These are phyloP conservation scores for Citropsis articulata DNA, from an alignment of 345 rosid species.

Conservation along the genomic window DNA sequence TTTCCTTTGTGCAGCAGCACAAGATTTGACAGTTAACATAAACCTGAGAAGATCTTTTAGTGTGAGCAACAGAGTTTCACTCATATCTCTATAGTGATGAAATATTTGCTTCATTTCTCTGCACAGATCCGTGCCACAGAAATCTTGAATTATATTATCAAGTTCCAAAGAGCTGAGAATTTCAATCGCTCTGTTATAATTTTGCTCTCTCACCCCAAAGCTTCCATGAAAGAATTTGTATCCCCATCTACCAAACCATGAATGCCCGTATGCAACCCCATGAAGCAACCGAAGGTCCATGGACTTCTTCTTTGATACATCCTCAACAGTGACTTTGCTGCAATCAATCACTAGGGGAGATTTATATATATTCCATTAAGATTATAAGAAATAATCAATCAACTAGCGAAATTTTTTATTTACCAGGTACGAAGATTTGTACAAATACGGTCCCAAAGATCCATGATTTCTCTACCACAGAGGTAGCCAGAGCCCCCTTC, in stretches of 20 bases:
- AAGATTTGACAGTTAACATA: constrained; percentile 60
- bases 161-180: constrained; percentile 58
- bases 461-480: constrained; percentile 71
- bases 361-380: too few relatives aligned
- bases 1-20: constrained; percentile 37
- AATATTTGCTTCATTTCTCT: constrained; percentile 47
- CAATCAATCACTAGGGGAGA: not conserved
- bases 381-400: too few relatives aligned
- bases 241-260: constrained; percentile 95
- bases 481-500: constrained; percentile 76
- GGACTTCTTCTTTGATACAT: constrained; percentile 59
- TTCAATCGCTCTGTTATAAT: constrained; percentile 60
- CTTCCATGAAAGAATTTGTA: constrained; percentile 72
- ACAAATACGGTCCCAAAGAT: constrained; percentile 86
- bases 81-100: constrained; percentile 47
- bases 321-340: constrained; percentile 74
- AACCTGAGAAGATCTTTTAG: constrained; percentile 70
- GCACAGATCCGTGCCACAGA: constrained; percentile 24
- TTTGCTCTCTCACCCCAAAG: constrained; percentile 63
- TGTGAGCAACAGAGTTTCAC: constrained; percentile 60
- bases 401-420: not conserved
- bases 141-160: constrained; percentile 45
- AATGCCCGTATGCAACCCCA: constrained; percentile 82
- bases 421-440: constrained; percentile 56
- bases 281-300: constrained; percentile 74